Evolutionary conservation across 495 filamentous ascomycete species (phyloP).

Genomic region (Penicillium subrubescens): DNA sequence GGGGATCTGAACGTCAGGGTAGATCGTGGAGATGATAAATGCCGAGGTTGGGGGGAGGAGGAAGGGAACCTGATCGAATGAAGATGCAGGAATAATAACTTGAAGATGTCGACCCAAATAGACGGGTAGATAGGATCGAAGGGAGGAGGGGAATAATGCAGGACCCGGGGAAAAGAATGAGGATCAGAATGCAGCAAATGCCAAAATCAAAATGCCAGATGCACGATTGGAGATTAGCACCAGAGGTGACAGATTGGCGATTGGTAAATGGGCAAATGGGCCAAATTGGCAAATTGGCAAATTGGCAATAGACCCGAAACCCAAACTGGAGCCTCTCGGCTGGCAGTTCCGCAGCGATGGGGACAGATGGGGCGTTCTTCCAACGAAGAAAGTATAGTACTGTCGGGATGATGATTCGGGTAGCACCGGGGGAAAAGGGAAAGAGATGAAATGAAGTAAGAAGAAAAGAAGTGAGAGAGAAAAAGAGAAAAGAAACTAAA

Average conservation of each 20-base stretch:
- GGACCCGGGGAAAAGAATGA: neutral
- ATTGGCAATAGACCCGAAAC: neutral
- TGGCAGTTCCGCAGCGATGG: neutral
- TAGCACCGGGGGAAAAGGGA: neutral
- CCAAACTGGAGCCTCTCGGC: neutral
- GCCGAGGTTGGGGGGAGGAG: neutral
- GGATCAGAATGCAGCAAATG: constrained; percentile 35
- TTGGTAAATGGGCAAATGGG: neutral
- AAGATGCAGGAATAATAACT: constrained; percentile 18
- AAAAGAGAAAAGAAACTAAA: constrained; percentile 3
- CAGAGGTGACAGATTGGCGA: neutral
- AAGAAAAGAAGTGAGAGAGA: neutral
- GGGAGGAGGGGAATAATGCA: constrained; percentile 9
- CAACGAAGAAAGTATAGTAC: constrained; percentile 52
- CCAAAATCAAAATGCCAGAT: neutral
- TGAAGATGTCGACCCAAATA: no score
- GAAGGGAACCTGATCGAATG: constrained; percentile 5
- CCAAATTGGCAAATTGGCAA: neutral
- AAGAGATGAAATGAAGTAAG: neutral
- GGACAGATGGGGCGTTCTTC: neutral
- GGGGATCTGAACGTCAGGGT: constrained; percentile 17
- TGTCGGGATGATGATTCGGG: neutral
- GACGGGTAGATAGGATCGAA: no score
- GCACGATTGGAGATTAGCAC: no score
- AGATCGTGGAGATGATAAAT: constrained; percentile 17